Base-by-base conservation (phyloP, 2,329 filamentous ascomycete genomes). In the Beauveria scarabaeidicola region DNA sequence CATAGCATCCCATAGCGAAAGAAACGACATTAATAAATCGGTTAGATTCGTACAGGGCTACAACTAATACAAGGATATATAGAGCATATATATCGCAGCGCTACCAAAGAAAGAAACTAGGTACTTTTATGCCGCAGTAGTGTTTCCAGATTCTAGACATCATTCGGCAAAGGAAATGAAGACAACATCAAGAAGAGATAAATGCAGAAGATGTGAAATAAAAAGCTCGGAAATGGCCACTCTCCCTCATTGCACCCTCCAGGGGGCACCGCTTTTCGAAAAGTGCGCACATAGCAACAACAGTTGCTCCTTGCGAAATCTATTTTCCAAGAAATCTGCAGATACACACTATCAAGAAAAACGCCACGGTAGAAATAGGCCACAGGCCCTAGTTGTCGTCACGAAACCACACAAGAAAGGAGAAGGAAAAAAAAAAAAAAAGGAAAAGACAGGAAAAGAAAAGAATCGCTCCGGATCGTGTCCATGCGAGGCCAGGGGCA, bases 401-500 rank as follows among this genome's bases (percentile, higher is more conserved):
- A 32, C 11, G 29, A 32, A 5, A 13, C 11, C 29, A 32, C 29
- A 32, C 29, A 32, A 32, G 4, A 32, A 29, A 21, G 29, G 13
- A 32, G 41, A 32, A 21, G 41, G 21, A 32, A 48, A 25, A 54
- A 53, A 19, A 7, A 59, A 43, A 29, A 1, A 40, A 32, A 59
- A 38, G n/a, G 17, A 51, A 52, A 43, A 13, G 23, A 23, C 19
- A 48, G 17, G 6, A 36, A 59, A 27, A 32, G n/a, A 46, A 36
- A n/a, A 6, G 29, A 64, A 65, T 52, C 47, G 48, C 48, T 46
- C 23, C 23, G 8, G 36, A 51, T 58, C 19, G 21, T 29, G 29
- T 59, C 50, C 32, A 27, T 58, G 63, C 66, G 70, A 75, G 75
- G 75, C 74, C 75, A 77, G 75, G 75, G 74, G 73, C 74, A 71